Evolutionary conservation across 1,284 basidiomycete genomes (phyloP).

Genomic region (Puccinia horiana): DNA sequence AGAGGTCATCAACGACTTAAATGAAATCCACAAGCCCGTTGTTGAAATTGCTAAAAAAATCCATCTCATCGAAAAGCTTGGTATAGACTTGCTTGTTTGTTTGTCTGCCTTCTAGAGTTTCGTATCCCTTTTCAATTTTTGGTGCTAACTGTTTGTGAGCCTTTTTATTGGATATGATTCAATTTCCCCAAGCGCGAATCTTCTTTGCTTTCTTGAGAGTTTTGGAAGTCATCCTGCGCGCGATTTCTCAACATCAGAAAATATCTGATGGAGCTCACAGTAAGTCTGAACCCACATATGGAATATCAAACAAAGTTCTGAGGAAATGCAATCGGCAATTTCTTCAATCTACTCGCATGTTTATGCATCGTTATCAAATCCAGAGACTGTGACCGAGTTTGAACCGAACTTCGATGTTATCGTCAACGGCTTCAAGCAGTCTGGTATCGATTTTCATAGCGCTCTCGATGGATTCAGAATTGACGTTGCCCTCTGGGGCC

Average conservation of each 20-base stretch:
- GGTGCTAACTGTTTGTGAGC: not conserved
- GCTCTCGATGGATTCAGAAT: conserved; percentile 10
- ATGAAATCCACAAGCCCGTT: conserved; percentile 1
- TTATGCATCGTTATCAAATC: not conserved
- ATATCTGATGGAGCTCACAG: not conserved
- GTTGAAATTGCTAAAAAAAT: not conserved
- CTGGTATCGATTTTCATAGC: not conserved
- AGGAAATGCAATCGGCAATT: not conserved
- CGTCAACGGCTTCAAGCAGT: not conserved
- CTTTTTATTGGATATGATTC: not conserved
- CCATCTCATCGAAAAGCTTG: not conserved
- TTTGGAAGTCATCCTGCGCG: not conserved
- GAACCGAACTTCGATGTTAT: not conserved
- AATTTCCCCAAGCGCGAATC: not conserved
- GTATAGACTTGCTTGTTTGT: not conserved
- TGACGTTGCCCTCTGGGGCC: not conserved
- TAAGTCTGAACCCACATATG: not conserved
- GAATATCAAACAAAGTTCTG: not conserved
- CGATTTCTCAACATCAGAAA: not conserved
- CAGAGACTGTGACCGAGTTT: not conserved
- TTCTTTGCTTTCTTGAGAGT: not conserved
- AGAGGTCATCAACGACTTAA: not conserved
- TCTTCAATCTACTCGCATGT: not conserved
- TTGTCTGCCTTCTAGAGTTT: not conserved
- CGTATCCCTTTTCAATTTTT: not conserved